phyloP scores from a whole-genome alignment of 352 stramenopile species.

The Pythium chondricola region DNA sequence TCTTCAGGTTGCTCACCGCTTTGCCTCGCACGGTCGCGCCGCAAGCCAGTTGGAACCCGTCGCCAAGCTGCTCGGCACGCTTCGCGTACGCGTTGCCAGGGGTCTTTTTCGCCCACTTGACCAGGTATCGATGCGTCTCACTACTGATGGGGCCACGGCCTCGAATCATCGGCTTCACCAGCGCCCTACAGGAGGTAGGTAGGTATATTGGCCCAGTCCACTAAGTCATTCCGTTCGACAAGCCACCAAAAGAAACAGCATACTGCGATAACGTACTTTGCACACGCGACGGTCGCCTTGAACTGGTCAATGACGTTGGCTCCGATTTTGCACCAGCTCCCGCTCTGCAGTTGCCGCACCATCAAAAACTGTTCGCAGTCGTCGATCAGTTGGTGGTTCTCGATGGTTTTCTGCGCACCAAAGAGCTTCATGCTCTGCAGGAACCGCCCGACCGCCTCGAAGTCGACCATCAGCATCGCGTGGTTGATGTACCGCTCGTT shows the following conservation, averaged over 20 bases:
- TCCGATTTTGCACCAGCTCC: slow-evolving; percentile 63
- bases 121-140: slow-evolving; percentile 54
- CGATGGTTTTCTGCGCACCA: slow-evolving; percentile 27
- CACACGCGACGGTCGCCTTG: slow-evolving; percentile 73
- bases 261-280: slow-evolving; percentile 53
- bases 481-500: slow-evolving; percentile 68
- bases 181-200: slow-evolving; percentile 38
- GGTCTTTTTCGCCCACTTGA: slow-evolving; percentile 54
- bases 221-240: too few species aligned
- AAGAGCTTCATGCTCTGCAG: slow-evolving; percentile 80
- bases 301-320: slow-evolving; percentile 59
- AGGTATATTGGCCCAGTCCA: too few species aligned
- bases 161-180: slow-evolving; percentile 44
- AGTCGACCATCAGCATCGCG: slow-evolving; percentile 62
- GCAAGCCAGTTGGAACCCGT: slow-evolving; percentile 41
- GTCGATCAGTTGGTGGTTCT: slow-evolving; percentile 37
- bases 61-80: slow-evolving; percentile 14
- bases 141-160: slow-evolving; percentile 48
- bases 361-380: slow-evolving; percentile 63
- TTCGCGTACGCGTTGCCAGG: slow-evolving; percentile 15
- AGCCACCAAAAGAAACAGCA: too few species aligned
- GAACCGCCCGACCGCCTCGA: slow-evolving; percentile 66
- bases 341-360: slow-evolving; percentile 58
- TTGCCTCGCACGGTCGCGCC: slow-evolving; percentile 38
- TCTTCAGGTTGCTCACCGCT: slow-evolving; percentile 47